Base-by-base conservation (phyloP, 495 filamentous ascomycete species). In the Annulohypoxylon maeteangense region DNA sequence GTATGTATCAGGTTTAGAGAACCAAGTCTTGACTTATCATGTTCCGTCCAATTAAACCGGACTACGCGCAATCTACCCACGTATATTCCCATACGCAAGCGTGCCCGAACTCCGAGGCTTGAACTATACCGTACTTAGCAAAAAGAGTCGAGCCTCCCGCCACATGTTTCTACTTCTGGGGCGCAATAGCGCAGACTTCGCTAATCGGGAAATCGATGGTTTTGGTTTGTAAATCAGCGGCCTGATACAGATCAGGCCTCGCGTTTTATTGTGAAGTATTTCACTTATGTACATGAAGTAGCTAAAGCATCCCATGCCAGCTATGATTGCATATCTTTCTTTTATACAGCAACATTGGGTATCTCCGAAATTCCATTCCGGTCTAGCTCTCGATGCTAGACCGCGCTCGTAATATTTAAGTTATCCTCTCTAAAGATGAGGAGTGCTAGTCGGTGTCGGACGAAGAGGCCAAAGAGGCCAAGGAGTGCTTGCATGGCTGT, bases 361-460 rank as follows among this genome's bases (percentile, higher is more conserved):
- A 74, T 75, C 72, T 67, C 16, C 31, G 18, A 54, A 59, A 32
- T 45, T 57, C 29, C 48, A 44, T 6, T 23, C 57, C 25, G 4
- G 22, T 38, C 48, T 55, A 62, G 54, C 38, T 34, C 16, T 55
- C 20, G 25, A 34, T 25, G 27, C 62, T 76, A 78, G 29, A 72
- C 71, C 7, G 68, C 55, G 48, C 60, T 67, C 62, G 68, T 29
- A n/a, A 81, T 78, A 57, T 78, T 82, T 76, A 78, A 81, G 81
- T 98, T 99, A 81, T 99, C 95, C 68, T 90, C 84, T 71, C 89
- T 89, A 78, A 98, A 99, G 4, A 99, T 84, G 70, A 93, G 81
- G 70, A 95, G 78, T 18, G 95, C 96, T 25, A 97, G 82, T 58
- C 88, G 86, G 81, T 99, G 96, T 73, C 95, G 84, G 25, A 94